These are phyloP conservation scores for Solanum chacoense DNA, from an alignment of 305 asterid species.

Conservation along the genomic window DNA sequence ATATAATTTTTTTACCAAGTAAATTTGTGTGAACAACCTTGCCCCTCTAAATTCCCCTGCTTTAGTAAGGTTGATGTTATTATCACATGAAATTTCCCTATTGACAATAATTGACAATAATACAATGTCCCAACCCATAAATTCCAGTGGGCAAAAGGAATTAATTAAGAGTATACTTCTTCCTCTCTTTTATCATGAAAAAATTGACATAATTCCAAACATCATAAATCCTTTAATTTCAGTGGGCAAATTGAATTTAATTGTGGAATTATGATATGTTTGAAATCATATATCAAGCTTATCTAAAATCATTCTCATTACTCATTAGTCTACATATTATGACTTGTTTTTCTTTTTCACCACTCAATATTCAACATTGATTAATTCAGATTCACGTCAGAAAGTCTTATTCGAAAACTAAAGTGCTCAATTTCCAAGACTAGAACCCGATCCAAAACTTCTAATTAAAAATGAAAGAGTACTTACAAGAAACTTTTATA, in stretches of 20 bases:
- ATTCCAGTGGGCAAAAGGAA: not conserved
- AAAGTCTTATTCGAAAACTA: not conserved
- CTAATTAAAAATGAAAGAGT: not conserved
- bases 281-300: not conserved
- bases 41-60: not conserved
- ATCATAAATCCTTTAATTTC: not conserved
- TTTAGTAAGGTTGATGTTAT: not conserved
- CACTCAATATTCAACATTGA: not conserved
- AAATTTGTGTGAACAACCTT: not conserved
- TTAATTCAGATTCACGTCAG: not conserved
- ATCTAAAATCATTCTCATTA: not conserved
- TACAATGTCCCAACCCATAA: not conserved
- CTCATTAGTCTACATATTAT: too few relatives aligned
- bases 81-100: not conserved
- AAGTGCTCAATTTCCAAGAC: not conserved
- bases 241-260: not conserved
- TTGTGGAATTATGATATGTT: not conserved
- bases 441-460: too few relatives aligned
- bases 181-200: not conserved
- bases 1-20: not conserved
- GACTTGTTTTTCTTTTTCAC: not conserved
- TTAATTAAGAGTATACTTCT: not conserved
- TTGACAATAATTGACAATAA: not conserved
- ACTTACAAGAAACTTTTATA: not conserved
- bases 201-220: not conserved